A percentile compares a stretch with the other conserved stretches of the same genome.
These are phyloP conservation scores for Coniochaeta sp. DNA, from an alignment of 2,329 filamentous ascomycete species.

Conservation along the genomic window DNA sequence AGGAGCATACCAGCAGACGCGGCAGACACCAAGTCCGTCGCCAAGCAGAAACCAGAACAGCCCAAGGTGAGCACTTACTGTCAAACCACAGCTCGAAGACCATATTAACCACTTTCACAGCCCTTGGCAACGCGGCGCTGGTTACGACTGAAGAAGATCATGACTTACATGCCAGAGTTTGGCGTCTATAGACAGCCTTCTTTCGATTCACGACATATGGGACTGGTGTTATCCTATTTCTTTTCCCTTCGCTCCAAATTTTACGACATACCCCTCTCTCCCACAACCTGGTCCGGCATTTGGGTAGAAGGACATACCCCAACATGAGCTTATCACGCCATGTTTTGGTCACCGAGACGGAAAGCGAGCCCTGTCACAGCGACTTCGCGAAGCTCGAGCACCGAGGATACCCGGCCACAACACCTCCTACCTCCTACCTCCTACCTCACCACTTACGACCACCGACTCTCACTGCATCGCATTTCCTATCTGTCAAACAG, in stretches of 20 bases:
- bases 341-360: not conserved
- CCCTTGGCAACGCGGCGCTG: constrained; percentile 50
- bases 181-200: constrained; percentile 7
- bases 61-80: constrained; percentile 32
- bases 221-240: not conserved
- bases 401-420: not conserved
- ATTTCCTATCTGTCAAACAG: constrained; percentile 3
- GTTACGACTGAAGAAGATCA: constrained; percentile 33
- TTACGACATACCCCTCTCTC: not conserved
- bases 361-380: constrained; percentile 1
- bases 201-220: constrained; percentile 5
- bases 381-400: not conserved
- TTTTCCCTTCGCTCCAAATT: not conserved
- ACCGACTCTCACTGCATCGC: not conserved
- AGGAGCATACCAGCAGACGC: constrained; percentile 3
- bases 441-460: not conserved
- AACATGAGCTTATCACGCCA: not conserved
- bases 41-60: constrained; percentile 31
- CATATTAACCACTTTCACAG: constrained; percentile 24
- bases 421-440: too few relatives aligned
- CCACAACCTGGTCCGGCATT: not conserved
- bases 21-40: constrained; percentile 20
- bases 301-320: not conserved
- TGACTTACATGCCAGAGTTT: not conserved
- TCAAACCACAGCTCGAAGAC: not conserved